These are phyloP conservation scores for Basipetospora sp. DNA, from an alignment of 2,329 filamentous ascomycete genomes.

Conservation along the genomic window DNA sequence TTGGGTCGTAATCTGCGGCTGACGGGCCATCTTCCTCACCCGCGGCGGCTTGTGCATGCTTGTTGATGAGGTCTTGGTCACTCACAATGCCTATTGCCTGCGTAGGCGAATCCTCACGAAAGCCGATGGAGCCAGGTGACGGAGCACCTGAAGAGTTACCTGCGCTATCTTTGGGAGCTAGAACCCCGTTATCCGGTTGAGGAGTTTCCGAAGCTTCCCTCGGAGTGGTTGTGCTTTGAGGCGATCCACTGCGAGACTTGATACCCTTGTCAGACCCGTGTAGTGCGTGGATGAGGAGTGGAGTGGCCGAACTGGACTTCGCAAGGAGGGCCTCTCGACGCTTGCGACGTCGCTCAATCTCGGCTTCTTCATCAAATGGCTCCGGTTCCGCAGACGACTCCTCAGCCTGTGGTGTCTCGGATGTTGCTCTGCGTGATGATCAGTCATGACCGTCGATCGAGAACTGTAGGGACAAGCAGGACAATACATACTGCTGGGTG, in stretches of 20 bases:
- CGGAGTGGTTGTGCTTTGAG: constrained; percentile 19
- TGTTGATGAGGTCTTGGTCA: constrained; percentile 54
- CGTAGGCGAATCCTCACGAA: constrained; percentile 5
- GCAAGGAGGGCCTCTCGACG: constrained; percentile 72
- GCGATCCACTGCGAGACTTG: constrained; percentile 35
- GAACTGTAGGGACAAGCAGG: not conserved
- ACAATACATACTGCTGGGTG: constrained; percentile 7
- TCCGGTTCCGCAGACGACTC: not conserved
- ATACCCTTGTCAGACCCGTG: constrained; percentile 43
- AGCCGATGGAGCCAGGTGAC: constrained; percentile 2
- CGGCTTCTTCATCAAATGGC: constrained; percentile 62
- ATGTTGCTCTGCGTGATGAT: not conserved
- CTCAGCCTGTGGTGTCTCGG: constrained; percentile 8
- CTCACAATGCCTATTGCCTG: constrained; percentile 1
- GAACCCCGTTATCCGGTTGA: constrained; percentile 14
- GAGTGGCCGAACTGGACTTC: constrained; percentile 62
- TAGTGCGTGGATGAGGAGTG: constrained; percentile 61
- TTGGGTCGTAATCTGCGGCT: constrained; percentile 87
- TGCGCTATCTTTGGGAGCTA: constrained; percentile 29
- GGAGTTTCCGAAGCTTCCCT: constrained; percentile 16
- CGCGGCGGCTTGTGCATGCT: constrained; percentile 28
- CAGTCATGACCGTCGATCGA: too few relatives aligned
- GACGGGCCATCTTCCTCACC: constrained; percentile 58
- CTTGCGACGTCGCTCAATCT: constrained; percentile 73
- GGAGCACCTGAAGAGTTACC: constrained; percentile 21